Percentiles rank a stretch among this genome's conserved stretches.
phyloP scores from a whole-genome alignment of 2,329 filamentous ascomycete genomes.

The Aspergillus sp. region DNA sequence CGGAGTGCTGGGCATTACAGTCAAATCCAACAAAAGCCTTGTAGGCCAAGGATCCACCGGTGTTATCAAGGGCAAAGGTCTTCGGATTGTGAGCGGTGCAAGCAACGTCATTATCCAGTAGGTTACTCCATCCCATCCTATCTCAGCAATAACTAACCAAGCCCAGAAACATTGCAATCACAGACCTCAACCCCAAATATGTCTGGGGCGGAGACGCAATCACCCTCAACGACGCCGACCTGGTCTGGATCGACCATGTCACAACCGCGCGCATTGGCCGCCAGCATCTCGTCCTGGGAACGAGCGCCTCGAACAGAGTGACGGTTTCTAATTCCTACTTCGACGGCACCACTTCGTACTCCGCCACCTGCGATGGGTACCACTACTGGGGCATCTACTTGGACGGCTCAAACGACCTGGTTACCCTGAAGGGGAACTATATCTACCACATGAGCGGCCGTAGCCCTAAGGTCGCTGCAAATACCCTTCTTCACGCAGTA shows the following conservation, averaged over 20 bases:
- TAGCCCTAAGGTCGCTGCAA: constrained; percentile 55
- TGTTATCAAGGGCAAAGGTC: constrained; percentile 60
- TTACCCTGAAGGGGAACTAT: constrained; percentile 63
- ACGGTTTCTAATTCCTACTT: constrained; percentile 63
- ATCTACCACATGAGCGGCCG: constrained; percentile 55
- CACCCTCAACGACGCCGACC: constrained; percentile 47
- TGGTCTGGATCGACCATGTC: constrained; percentile 54
- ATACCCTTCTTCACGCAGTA: constrained; percentile 57
- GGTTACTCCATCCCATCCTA: neutral
- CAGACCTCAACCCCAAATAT: constrained; percentile 57
- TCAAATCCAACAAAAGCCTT: constrained; percentile 59
- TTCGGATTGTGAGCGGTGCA: constrained; percentile 49
- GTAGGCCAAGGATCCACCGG: constrained; percentile 54
- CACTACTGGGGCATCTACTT: constrained; percentile 64
- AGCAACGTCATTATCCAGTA: constrained; percentile 61
- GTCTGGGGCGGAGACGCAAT: constrained; percentile 63
- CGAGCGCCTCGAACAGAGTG: constrained; percentile 53
- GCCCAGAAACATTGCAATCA: constrained; percentile 17
- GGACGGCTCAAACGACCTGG: constrained; percentile 54
- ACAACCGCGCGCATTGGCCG: constrained; percentile 59
- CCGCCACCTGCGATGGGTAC: constrained; percentile 57
- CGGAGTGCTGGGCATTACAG: constrained; percentile 50
- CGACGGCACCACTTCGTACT: constrained; percentile 56
- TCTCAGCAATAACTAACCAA: neutral
- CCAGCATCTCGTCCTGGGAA: constrained; percentile 61